Conservation (phyloP, 192 early-diverging fungal species). For the Backusella tuberculispora region DNA sequence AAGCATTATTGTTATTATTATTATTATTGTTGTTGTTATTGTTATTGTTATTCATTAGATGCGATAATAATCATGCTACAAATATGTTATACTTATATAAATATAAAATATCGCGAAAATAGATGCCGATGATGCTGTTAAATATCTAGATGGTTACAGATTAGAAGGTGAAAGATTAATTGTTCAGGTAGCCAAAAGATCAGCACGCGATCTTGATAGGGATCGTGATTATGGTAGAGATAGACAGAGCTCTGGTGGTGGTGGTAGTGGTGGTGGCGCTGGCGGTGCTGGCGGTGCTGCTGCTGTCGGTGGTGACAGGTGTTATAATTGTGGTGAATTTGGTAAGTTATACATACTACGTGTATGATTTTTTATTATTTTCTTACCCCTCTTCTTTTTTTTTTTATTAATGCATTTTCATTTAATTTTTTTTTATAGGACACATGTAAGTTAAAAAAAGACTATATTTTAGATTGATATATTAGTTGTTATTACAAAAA, state of each 20-base stretch:
- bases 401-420: neutral
- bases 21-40: too few relatives aligned
- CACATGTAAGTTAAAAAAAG: conserved; percentile 26
- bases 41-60: too few relatives aligned
- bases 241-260: neutral
- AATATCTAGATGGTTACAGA: conserved; percentile 36
- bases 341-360: conserved; percentile 16
- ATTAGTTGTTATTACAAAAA: too few relatives aligned
- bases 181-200: conserved; percentile 24
- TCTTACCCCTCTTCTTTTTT: neutral
- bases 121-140: conserved; percentile 41
- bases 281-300: conserved; percentile 10
- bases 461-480: neutral
- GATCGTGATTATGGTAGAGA: conserved; percentile 1
- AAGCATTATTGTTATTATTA: too few relatives aligned
- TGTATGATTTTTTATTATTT: neutral
- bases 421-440: conserved; percentile 11
- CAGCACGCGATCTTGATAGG: neutral
- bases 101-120: neutral
- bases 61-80: neutral
- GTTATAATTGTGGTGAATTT: conserved; percentile 43
- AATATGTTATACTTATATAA: neutral
- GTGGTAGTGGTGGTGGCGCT: conserved; percentile 24
- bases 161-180: conserved; percentile 33
- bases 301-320: conserved; percentile 22